phyloP scores from a whole-genome alignment of 352 stramenopile species.

The Aphanomyces invadans region DNA sequence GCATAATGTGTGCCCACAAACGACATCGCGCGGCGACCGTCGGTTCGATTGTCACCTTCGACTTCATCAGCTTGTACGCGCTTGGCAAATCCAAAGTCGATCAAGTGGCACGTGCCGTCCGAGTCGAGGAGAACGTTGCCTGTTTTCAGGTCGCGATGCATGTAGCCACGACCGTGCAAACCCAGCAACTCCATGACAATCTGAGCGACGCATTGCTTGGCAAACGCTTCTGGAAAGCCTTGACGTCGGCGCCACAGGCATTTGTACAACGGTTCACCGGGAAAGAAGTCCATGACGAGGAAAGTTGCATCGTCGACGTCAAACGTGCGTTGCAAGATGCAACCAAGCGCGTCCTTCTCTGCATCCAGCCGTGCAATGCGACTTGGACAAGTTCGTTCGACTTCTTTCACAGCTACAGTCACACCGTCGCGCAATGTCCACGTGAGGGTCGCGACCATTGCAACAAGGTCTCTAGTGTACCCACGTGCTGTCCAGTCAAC shows the following conservation, averaged over 20 bases:
- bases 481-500: constrained; percentile 2
- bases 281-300: constrained; percentile 53
- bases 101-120: constrained; percentile 42
- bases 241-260: constrained; percentile 50
- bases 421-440: no score
- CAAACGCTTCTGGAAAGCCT: constrained; percentile 45
- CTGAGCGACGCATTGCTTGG: constrained; percentile 56
- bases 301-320: constrained; percentile 5
- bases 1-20: constrained; percentile 68
- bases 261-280: constrained; percentile 56
- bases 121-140: constrained; percentile 55
- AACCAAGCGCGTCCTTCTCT: constrained; percentile 46
- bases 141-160: constrained; percentile 79
- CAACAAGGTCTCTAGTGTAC: no score
- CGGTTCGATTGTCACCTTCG: background rate
- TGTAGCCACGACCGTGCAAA: constrained; percentile 42
- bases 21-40: constrained; percentile 29
- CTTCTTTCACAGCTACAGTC: constrained; percentile 33
- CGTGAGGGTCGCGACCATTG: no score
- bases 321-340: constrained; percentile 42
- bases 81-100: constrained; percentile 69
- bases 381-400: constrained; percentile 28
- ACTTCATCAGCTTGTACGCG: no score
- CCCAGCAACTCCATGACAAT: constrained; percentile 51
- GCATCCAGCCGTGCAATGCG: constrained; percentile 38